phyloP scores from a whole-genome alignment of 805 yeast species.

The Kazachstania africana region DNA sequence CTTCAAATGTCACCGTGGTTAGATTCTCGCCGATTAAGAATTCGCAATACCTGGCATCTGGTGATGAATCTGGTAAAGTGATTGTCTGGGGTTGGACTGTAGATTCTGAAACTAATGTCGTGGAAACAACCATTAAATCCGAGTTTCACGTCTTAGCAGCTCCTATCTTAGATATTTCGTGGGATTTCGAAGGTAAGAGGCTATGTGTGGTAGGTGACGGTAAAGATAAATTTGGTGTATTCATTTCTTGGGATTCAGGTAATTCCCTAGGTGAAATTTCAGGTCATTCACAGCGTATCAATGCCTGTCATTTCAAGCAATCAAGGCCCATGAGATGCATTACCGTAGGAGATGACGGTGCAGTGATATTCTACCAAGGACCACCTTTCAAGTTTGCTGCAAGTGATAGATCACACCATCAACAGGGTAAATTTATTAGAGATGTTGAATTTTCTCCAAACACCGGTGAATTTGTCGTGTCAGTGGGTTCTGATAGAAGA shows the following conservation, averaged over 20 bases:
- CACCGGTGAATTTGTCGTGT: constrained; percentile 49
- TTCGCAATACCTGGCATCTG: constrained; percentile 84
- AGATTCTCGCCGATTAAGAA: constrained; percentile 61
- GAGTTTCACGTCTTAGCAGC: constrained; percentile 76
- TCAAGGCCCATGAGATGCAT: constrained; percentile 87
- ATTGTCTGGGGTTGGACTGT: constrained; percentile 67
- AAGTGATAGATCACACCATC: constrained; percentile 62
- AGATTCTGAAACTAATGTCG: constrained; percentile 36
- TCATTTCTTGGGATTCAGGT: constrained; percentile 89
- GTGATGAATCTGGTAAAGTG: constrained; percentile 83
- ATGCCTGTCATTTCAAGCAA: constrained; percentile 75
- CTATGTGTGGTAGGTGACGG: constrained; percentile 94
- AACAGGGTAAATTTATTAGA: constrained; percentile 52
- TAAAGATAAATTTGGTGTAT: constrained; percentile 81
- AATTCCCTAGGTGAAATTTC: constrained; percentile 94
- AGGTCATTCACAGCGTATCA: constrained; percentile 78
- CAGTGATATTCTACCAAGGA: constrained; percentile 74
- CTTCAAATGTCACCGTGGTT: constrained; percentile 65
- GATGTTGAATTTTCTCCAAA: constrained; percentile 76
- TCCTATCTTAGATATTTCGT: constrained; percentile 66
- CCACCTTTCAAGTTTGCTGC: constrained; percentile 86
- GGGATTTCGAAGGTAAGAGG: constrained; percentile 85
- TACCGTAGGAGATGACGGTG: constrained; percentile 83
- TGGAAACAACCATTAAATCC: constrained; percentile 48
- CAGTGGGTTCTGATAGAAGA: constrained; percentile 77